A percentile compares a stretch with the other conserved stretches of the same genome.
Evolutionary conservation across 805 yeast species (phyloP).

Genomic region (Starmerella sirachaensis): DNA sequence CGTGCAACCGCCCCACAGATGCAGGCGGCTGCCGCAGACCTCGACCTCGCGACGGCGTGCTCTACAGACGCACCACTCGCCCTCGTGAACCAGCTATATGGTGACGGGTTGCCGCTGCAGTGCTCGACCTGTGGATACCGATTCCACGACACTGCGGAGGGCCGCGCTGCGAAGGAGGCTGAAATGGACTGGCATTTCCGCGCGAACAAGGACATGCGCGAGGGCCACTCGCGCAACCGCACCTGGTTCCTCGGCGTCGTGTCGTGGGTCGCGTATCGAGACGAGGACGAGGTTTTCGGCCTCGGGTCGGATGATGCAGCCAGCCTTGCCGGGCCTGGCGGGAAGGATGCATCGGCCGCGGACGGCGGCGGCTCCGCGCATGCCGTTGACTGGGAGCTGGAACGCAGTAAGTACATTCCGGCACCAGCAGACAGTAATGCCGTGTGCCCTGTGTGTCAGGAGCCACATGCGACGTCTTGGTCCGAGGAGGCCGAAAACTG

Average conservation of each 20-base stretch:
- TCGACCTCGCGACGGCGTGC: conserved; percentile 28
- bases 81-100: conserved; percentile 33
- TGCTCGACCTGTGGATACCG: conserved; percentile 87
- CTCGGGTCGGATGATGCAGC: conserved; percentile 29
- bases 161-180: conserved; percentile 40
- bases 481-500: conserved; percentile 68
- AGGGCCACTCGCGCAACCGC: conserved; percentile 49
- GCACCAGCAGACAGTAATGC: conserved; percentile 56
- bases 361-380: conserved; percentile 27
- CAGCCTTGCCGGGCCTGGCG: conserved; percentile 15
- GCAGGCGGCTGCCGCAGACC: conserved; percentile 8
- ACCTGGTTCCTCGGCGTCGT: conserved; percentile 67
- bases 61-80: conserved; percentile 26
- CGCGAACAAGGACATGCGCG: conserved; percentile 63
- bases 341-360: conserved; percentile 17
- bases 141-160: conserved; percentile 50
- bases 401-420: conserved; percentile 39
- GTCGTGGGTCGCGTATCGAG: conserved; percentile 65
- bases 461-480: conserved; percentile 49
- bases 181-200: conserved; percentile 97
- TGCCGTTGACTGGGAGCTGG: conserved; percentile 26
- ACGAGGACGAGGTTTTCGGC: conserved; percentile 38
- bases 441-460: conserved; percentile 63
- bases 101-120: conserved; percentile 56
- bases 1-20: conserved; percentile 4